Evolutionary conservation across 768 basidiomycete genomes (phyloP), one percentile per base, ranked within the genome.

Genomic region (Pleurotus tuber-regium): DNA sequence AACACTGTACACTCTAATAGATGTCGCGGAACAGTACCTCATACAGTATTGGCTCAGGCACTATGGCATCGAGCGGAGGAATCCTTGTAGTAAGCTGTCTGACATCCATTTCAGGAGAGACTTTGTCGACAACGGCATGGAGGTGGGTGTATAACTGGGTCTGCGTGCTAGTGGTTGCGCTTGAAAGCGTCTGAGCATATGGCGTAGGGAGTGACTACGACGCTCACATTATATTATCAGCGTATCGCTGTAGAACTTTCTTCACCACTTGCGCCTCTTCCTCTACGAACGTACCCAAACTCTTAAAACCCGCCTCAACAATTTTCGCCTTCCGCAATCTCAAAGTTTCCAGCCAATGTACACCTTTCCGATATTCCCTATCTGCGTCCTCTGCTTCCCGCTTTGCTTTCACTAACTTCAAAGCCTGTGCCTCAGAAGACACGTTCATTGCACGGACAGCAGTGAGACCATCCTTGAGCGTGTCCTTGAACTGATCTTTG

Each of bases 321-420:
- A 85, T 90, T 66, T 93, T 96, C 4, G 85, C 84, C 54, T 89
- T 77, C 31, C 87, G 79, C 30, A 96, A 73, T 29, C 94, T 75
- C 30, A 96, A 74, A 0, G 93, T 94, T 71, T 97, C 93, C n/a
- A 93, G 70, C 86, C 91, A 90, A 66, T 96, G 87, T 19, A 97
- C 85, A 28, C 83, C 92, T 57, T 87, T 89, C 23, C 93, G 76
- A 61, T 97, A 97, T 53, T 95, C 92, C 64, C 86, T 90, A 65
- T 97, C 93, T 90, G 93, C 92, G 65, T 96, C 93, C 29, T 96
- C 93, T 4, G 88, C 86, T 58, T 97, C 93, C 43, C 94, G 76
- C 69, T 93, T 95, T 19, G 88, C 83, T 33, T 87, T 84, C 14
- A 92, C 89, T 21, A 83, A 79, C 46, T 86, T 81, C 54, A 94